Percentiles rank a stretch among this genome's conserved stretches.
Conservation (phyloP, 306 rosid species). For the Malus sieversii region DNA sequence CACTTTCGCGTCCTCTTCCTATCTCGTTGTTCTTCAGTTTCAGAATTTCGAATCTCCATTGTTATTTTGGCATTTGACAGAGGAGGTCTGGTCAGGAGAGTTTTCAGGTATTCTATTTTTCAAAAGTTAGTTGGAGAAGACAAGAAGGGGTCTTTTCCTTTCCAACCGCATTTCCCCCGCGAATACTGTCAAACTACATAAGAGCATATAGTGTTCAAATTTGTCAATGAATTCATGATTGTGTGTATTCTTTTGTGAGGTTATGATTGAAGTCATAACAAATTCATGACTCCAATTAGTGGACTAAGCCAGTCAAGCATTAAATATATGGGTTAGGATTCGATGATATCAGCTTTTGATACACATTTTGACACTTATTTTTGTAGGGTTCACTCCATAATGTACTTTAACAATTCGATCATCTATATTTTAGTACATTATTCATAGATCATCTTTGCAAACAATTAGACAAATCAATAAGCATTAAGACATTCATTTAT, state of each 20-base stretch:
- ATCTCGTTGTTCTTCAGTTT: not conserved
- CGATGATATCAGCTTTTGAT: no score
- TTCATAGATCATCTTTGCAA: no score
- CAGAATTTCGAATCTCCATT: constrained; percentile 1
- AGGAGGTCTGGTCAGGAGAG: constrained; percentile 39
- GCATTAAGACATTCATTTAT: no score
- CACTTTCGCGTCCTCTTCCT: constrained; percentile 4
- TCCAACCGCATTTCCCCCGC: constrained; percentile 29
- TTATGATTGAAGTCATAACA: not conserved
- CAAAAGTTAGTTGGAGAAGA: constrained; percentile 22
- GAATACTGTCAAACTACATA: not conserved
- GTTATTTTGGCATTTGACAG: constrained; percentile 10
- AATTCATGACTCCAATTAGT: not conserved
- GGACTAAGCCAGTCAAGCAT: not conserved
- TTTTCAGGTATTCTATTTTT: constrained; percentile 44
- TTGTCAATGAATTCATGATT: not conserved
- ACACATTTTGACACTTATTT: no score
- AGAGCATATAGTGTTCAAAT: not conserved
- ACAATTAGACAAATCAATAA: no score
- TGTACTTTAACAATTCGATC: no score
- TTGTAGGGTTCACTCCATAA: no score
- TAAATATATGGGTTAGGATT: no score
- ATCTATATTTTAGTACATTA: no score
- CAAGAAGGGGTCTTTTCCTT: not conserved
- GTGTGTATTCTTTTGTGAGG: constrained; percentile 1